Percentiles rank a stretch among this genome's conserved stretches.
These are phyloP conservation scores for Plasmodium ovale DNA, from an alignment of 169 alveolate genomes.

Conservation along the genomic window DNA sequence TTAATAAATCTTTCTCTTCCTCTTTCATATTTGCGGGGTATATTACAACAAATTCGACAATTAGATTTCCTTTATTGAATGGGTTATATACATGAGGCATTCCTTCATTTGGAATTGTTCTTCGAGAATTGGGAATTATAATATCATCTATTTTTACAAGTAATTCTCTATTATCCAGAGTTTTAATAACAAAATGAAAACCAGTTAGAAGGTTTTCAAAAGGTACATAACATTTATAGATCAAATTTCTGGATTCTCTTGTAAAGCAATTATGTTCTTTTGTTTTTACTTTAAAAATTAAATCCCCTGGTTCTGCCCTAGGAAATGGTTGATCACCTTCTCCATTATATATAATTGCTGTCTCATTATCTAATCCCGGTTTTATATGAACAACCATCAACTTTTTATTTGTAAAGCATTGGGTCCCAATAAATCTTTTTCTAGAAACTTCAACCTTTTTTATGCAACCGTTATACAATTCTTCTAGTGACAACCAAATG, in stretches of 20 bases:
- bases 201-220: slow-evolving; percentile 87
- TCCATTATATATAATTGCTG: slow-evolving; percentile 84
- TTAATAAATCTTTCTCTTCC: slow-evolving; percentile 79
- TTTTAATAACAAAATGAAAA: slow-evolving; percentile 84
- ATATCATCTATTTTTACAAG: slow-evolving; percentile 84
- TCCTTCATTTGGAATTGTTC: slow-evolving; percentile 85
- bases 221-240: slow-evolving; percentile 86
- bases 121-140: slow-evolving; percentile 84
- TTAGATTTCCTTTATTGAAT: slow-evolving; percentile 84
- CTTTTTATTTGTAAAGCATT: slow-evolving; percentile 84
- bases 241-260: slow-evolving; percentile 86
- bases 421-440: slow-evolving; percentile 79
- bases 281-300: slow-evolving; percentile 82
- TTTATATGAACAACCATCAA: slow-evolving; percentile 84
- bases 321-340: slow-evolving; percentile 90
- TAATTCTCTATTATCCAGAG: slow-evolving; percentile 90
- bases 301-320: slow-evolving; percentile 85
- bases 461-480: slow-evolving; percentile 81
- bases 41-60: slow-evolving; percentile 86
- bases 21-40: slow-evolving; percentile 83
- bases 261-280: slow-evolving; percentile 83
- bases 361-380: slow-evolving; percentile 90
- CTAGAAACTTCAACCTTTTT: slow-evolving; percentile 87
- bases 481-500: slow-evolving; percentile 87
- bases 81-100: slow-evolving; percentile 87